These are phyloP conservation scores for Stygiomarasmius scandens DNA, from an alignment of 1,284 basidiomycete species.

Conservation along the genomic window DNA sequence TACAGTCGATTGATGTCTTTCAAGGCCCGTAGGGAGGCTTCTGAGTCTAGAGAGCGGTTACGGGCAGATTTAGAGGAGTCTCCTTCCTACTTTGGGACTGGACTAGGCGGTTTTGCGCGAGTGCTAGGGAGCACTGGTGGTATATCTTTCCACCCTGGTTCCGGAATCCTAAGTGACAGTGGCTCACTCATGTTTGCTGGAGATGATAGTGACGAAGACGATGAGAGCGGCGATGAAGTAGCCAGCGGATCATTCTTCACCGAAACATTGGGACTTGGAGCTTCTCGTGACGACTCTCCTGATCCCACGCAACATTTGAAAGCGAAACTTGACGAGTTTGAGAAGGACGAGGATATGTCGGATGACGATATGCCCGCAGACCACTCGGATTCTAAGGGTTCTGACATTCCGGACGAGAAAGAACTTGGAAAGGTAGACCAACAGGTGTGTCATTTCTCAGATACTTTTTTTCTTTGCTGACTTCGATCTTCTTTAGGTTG, in stretches of 20 bases:
- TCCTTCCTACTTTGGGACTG: constrained; percentile 26
- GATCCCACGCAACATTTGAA: constrained; percentile 60
- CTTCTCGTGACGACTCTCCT: constrained; percentile 37
- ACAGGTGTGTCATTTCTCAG: background rate
- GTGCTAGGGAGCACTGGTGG: constrained; percentile 54
- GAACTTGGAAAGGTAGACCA: constrained; percentile 3
- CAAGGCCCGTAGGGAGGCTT: constrained; percentile 56
- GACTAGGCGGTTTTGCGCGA: constrained; percentile 44
- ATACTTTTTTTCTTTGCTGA: background rate
- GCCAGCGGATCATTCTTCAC: constrained; percentile 46
- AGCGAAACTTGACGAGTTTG: constrained; percentile 63
- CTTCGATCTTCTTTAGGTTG: background rate
- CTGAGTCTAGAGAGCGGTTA: constrained; percentile 57
- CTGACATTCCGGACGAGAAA: constrained; percentile 10
- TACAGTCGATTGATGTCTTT: constrained; percentile 60
- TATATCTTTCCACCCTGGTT: constrained; percentile 58
- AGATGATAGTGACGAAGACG: constrained; percentile 58
- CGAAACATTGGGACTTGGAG: constrained; percentile 43
- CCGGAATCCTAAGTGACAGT: constrained; percentile 49
- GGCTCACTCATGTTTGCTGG: constrained; percentile 60
- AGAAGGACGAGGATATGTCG: constrained; percentile 38
- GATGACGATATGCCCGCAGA: constrained; percentile 13
- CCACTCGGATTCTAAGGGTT: constrained; percentile 11
- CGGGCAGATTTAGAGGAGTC: constrained; percentile 40
- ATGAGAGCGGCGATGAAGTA: constrained; percentile 54